phyloP scores from a whole-genome alignment of 345 rosid species.

The Citrus medica region DNA sequence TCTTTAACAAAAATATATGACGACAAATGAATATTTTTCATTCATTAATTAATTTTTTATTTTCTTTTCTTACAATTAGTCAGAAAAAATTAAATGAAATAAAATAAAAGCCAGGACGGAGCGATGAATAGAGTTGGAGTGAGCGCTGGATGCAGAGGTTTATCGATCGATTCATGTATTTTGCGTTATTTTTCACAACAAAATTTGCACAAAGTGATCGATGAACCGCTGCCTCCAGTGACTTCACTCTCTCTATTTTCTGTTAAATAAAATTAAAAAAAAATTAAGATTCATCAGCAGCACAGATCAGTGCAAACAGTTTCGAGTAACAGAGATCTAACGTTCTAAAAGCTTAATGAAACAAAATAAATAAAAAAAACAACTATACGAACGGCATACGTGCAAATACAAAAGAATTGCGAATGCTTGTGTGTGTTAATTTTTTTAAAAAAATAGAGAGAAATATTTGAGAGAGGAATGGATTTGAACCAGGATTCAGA shows the following conservation, averaged over 20 bases:
- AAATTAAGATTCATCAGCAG: neutral
- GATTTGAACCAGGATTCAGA: constrained; percentile 23
- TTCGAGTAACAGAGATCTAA: constrained; percentile 26
- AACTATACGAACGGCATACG: neutral
- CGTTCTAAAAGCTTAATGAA: neutral
- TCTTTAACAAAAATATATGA: neutral
- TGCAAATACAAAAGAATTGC: neutral
- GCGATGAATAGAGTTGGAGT: constrained; percentile 1
- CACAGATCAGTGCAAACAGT: neutral
- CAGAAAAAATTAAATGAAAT: neutral
- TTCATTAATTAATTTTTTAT: neutral
- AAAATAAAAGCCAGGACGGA: too few species aligned
- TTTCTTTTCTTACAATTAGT: neutral
- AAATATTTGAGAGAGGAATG: neutral
- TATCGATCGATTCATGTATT: constrained; percentile 92
- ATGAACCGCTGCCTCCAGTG: constrained; percentile 99
- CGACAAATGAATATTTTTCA: too few species aligned
- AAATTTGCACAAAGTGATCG: constrained; percentile 82
- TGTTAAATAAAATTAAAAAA: neutral
- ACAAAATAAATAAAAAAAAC: neutral
- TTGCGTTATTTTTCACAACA: constrained; percentile 26
- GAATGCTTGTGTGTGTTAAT: neutral
- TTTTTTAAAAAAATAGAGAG: constrained; percentile 7
- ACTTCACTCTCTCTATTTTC: constrained; percentile 26
- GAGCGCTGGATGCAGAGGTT: constrained; percentile 99